Base-by-base conservation (phyloP, 202 grass and related monocot genomes). In the Zoysia matrella region DNA sequence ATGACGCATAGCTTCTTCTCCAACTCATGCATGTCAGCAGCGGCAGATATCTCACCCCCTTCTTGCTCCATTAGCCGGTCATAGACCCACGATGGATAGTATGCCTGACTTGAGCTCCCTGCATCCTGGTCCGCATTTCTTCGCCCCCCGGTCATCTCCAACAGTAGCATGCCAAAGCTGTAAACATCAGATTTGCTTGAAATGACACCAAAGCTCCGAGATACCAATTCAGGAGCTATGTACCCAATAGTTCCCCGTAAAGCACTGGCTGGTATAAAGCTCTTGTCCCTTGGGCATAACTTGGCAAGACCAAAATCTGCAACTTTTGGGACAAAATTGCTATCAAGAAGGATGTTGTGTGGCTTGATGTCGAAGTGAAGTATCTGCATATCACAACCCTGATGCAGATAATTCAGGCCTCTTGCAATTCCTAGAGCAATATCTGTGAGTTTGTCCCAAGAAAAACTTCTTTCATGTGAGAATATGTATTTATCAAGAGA, bases 231-330 rank as follows among this genome's bases (percentile, higher is more conserved):
- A 36, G 30, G 30, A 36, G 30, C 30, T 36, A 36, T 36, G 30
- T 36, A 36, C 56, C 86, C 86, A 1, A 88, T 11, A 41, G 86
- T 92, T 14, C 86, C 90, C 1, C 79, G 65, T 0, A 53, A 72
- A 18, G 78, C 82, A 1, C 86, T 94, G 2, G 82, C 15, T 2
- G 89, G 85, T 12, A 94, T 64, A 8, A 85, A 75, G 46, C 62
- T 94, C 12, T 84, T 67, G 22, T 89, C 89, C 69, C 77, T 87
- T 2, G 83, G 92, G 55, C 85, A 94, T 50, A 94, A 43, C 60
- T 89, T 94, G 0, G 89, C 84, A 0, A 94, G 83, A 2, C 89
- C 89, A 79, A 94, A 94, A 3, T 94, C 89, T 0, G 89, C 82
- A 15, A 86, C 30, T 36, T 36, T 36, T 36, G 30, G 30, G 30